Conservation (phyloP, 176 grass and related monocot species). For the Bothriochloa decipiens region DNA sequence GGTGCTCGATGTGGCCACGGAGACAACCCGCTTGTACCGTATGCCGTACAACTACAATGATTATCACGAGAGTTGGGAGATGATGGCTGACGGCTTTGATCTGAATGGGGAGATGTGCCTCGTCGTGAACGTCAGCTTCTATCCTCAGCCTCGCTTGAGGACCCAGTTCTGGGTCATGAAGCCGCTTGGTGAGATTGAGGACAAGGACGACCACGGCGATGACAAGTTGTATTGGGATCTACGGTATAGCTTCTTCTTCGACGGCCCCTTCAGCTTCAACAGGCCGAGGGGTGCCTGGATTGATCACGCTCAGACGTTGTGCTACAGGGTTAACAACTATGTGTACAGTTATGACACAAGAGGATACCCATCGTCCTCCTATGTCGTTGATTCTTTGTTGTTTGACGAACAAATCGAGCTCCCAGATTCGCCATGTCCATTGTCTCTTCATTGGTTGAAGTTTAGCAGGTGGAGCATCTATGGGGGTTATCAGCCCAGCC, state of each 20-base stretch:
- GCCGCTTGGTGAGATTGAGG: not conserved
- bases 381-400: not conserved
- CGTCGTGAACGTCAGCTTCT: not conserved
- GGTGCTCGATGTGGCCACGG: not conserved
- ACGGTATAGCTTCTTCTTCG: not conserved
- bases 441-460: too few species aligned
- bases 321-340: not conserved
- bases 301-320: not conserved
- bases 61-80: not conserved
- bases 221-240: not conserved
- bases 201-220: not conserved
- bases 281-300: not conserved
- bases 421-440: not conserved
- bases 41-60: not conserved
- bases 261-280: fast-evolving
- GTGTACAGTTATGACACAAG: not conserved
- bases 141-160: not conserved
- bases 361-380: too few species aligned
- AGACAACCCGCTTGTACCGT: not conserved
- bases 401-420: not conserved
- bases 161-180: not conserved
- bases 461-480: too few species aligned
- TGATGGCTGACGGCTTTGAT: not conserved
- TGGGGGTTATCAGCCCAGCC: too few species aligned
- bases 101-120: not conserved